Evolutionary conservation across 148 eudicot species (phyloP), one percentile per base, ranked within the genome.

Genomic region (Rhododendron williamsianum): DNA sequence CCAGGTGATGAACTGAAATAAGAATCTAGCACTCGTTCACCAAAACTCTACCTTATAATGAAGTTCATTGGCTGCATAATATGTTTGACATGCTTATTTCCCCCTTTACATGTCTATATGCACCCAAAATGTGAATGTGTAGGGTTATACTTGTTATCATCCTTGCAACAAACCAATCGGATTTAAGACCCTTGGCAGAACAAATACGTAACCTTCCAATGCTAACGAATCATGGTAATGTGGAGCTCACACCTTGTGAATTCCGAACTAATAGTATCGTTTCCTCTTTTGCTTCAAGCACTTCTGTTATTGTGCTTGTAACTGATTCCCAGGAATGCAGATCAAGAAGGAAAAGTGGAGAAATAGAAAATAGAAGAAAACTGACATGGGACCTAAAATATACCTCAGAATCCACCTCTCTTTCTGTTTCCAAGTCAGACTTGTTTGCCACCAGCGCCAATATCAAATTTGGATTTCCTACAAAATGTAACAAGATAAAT

Each of bases 391-490:
- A 49, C 27, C 45, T 83, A n/a, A 52, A 8, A 78, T 72, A 87
- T 88, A 91, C 92, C 92, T 89, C 90, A 76, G 76, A 43, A 43
- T 76, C 78, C 43, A 91, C 91, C 79, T 84, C 90, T 88, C 92
- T 89, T 23, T 84, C 77, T 49, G 69, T 12, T 88, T 91, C 91
- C 81, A 89, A 52, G 82, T 91, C 92, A 56, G 88, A 83, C 73
- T 91, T 91, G 82, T 91, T 91, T 51, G 86, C 92, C 4, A 89
- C 92, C 86, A 91, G 81, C 25, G 92, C 90, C 90, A 91, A 82
- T 71, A 89, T 91, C 85, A 86, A 72, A 85, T 76, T 84, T 69
- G 88, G 83, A 49, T 81, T 83, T 81, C 88, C 92, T 91, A 86
- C n/a, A 84, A 36, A 71, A 12, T 5, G 23, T 27, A 43, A 65